These are phyloP conservation scores for Ambrosia hybrid DNA, from an alignment of 140 eudicot species.

Conservation along the genomic window DNA sequence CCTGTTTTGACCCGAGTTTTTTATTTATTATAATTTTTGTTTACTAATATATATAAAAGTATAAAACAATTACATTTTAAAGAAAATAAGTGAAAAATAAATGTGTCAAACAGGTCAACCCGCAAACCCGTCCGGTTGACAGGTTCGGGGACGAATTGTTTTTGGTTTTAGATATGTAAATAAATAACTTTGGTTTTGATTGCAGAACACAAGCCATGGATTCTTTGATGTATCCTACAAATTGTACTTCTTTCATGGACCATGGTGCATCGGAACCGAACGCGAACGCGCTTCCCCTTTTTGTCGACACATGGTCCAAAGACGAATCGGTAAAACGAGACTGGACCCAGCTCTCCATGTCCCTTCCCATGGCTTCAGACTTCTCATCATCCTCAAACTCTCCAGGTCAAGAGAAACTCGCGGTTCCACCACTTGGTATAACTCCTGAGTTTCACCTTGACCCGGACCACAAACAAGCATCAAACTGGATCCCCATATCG, in stretches of 20 bases:
- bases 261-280: constrained; percentile 35
- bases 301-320: constrained; percentile 61
- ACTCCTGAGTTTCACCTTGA: constrained; percentile 55
- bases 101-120: no score
- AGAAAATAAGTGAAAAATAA: no score
- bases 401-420: constrained; percentile 52
- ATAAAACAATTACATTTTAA: no score
- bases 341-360: constrained; percentile 94
- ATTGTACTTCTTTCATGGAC: constrained; percentile 41
- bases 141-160: no score
- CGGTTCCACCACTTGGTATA: constrained; percentile 44
- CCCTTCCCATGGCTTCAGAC: constrained; percentile 64
- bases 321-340: constrained; percentile 51
- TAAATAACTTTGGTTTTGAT: constrained; percentile 1
- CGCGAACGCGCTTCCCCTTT: constrained; percentile 39
- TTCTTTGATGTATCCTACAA: constrained; percentile 39
- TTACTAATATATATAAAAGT: no score
- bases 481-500: constrained; percentile 61
- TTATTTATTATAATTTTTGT: no score
- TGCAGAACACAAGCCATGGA: constrained; percentile 58
- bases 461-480: constrained; percentile 38
- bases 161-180: no score
- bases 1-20: no score
- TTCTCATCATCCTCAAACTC: constrained; percentile 61
- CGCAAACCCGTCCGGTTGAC: no score